Evolutionary conservation across 2,329 filamentous ascomycete species (phyloP).

Genomic region (Colletotrichum acutatum): DNA sequence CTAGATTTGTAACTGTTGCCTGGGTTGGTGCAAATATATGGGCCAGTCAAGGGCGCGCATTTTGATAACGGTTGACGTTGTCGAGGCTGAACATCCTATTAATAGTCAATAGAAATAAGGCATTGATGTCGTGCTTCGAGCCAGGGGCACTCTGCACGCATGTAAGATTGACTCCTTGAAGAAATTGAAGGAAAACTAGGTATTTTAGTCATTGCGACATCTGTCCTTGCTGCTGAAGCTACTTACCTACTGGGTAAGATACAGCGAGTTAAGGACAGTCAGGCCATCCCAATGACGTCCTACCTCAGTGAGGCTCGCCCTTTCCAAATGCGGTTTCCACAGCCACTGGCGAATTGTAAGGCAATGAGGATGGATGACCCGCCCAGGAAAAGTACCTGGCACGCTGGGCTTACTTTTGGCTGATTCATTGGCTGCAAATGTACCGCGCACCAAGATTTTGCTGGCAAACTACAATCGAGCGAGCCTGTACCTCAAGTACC

Average conservation of each 20-base stretch:
- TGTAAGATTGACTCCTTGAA: background rate
- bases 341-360: background rate
- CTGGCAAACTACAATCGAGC: background rate
- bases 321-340: constrained; percentile 8
- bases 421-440: background rate
- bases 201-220: background rate
- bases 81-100: background rate
- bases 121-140: background rate
- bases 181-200: background rate
- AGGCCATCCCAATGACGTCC: constrained; percentile 22
- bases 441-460: background rate
- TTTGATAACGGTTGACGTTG: background rate
- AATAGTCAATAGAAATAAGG: background rate
- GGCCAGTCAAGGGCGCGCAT: too few relatives aligned
- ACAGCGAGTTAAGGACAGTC: background rate
- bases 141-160: background rate
- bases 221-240: background rate
- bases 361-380: constrained; percentile 8
- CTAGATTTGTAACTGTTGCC: background rate
- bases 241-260: background rate
- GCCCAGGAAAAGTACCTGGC: background rate
- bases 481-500: background rate
- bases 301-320: background rate
- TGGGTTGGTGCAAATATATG: background rate
- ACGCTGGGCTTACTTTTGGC: background rate